These are phyloP conservation scores for Scolecobasidium constrictum DNA, from an alignment of 2,329 filamentous ascomycete species.

Conservation along the genomic window DNA sequence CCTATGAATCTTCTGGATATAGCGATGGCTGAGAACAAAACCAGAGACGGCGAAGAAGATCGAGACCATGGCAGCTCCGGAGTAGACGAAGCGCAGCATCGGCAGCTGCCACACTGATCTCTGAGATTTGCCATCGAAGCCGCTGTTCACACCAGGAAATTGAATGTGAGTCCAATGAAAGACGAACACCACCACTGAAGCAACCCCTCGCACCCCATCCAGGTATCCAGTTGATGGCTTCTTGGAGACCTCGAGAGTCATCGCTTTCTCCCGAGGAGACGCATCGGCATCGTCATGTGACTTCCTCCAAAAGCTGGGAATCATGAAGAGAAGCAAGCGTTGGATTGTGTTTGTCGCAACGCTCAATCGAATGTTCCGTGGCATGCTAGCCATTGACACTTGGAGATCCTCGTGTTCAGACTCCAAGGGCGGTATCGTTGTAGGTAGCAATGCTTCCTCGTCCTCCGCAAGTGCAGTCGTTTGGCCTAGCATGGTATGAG, in stretches of 20 bases:
- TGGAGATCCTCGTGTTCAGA: no score
- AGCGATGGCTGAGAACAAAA: conserved; percentile 44
- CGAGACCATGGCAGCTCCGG: conserved; percentile 46
- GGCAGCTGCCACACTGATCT: conserved; percentile 39
- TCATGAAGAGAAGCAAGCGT: neutral
- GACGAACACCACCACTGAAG: conserved; percentile 45
- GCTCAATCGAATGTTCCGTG: no score
- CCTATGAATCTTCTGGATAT: conserved; percentile 13
- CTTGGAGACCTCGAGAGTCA: conserved; percentile 21
- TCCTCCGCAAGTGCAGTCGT: neutral
- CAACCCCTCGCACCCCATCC: conserved; percentile 46
- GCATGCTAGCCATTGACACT: no score
- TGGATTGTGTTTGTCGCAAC: no score
- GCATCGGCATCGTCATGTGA: neutral
- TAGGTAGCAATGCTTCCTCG: neutral
- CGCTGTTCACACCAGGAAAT: conserved; percentile 21
- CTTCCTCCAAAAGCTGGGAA: conserved; percentile 1
- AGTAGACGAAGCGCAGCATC: conserved; percentile 42
- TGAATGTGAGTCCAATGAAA: conserved; percentile 40
- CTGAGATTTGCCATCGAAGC: conserved; percentile 30
- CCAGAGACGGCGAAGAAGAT: conserved; percentile 54
- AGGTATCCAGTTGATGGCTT: conserved; percentile 45
- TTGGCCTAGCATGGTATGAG: no score
- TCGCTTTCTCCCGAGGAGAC: neutral
- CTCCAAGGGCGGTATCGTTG: no score